These are phyloP conservation scores for Beverwykella pulmonaria DNA, from an alignment of 495 filamentous ascomycete genomes.

Conservation along the genomic window DNA sequence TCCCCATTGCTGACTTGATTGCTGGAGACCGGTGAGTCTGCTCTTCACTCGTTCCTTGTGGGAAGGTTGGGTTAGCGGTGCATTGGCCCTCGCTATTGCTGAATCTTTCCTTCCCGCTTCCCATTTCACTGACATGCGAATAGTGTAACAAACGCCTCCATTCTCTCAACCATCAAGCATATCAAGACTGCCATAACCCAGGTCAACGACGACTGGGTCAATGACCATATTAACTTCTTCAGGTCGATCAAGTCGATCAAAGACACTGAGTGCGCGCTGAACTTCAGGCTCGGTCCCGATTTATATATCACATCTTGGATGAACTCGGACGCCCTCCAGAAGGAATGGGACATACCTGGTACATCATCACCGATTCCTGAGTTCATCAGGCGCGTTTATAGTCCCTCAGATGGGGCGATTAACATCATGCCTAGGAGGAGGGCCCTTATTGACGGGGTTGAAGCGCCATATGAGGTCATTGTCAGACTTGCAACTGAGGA, in stretches of 20 bases:
- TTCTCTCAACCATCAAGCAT: slow-evolving; percentile 3
- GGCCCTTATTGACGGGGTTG: background rate
- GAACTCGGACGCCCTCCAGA: slow-evolving; percentile 9
- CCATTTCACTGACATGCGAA: background rate
- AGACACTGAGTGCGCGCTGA: slow-evolving; percentile 5
- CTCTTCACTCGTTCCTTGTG: too few relatives aligned
- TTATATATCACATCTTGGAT: slow-evolving; percentile 30
- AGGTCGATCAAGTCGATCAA: slow-evolving; percentile 1
- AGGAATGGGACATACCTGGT: slow-evolving; percentile 30
- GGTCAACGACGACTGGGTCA: slow-evolving; percentile 18
- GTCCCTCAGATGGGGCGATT: slow-evolving; percentile 8
- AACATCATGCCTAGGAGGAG: slow-evolving; percentile 17
- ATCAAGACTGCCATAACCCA: slow-evolving; percentile 3
- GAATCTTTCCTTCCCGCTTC: background rate
- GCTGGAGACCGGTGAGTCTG: slow-evolving; percentile 13
- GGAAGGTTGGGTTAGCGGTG: too few relatives aligned
- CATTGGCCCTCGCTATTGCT: too few relatives aligned
- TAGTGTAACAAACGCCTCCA: slow-evolving; percentile 19
- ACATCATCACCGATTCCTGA: background rate
- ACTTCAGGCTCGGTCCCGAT: slow-evolving; percentile 11
- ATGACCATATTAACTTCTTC: slow-evolving; percentile 10
- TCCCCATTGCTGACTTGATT: background rate
- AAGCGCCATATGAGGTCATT: slow-evolving; percentile 31
- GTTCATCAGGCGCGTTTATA: slow-evolving; percentile 12
- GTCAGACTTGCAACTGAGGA: slow-evolving; percentile 16